Evolutionary conservation across 1,139 yeast genomes (phyloP).

Genomic region (Nakaseomyces sp.): DNA sequence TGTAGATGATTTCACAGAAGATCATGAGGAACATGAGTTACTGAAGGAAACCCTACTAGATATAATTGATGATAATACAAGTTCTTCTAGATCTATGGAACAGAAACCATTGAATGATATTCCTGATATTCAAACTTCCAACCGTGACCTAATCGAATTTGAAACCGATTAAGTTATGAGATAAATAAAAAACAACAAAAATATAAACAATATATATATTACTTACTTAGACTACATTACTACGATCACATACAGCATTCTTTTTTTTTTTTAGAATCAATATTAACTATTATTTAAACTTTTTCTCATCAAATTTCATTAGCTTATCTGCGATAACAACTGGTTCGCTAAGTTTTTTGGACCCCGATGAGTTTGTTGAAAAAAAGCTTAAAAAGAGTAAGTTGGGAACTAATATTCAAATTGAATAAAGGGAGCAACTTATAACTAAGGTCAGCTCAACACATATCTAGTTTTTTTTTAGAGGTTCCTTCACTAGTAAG

Average conservation of each 20-base stretch:
- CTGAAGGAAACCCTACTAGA: conserved; percentile 18
- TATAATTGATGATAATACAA: conserved; percentile 10
- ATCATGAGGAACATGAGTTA: conserved; percentile 19
- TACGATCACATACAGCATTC: neutral
- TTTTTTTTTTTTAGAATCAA: neutral
- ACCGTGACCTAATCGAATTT: conserved; percentile 19
- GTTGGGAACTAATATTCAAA: neutral
- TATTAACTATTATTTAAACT: neutral
- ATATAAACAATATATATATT: too few species aligned
- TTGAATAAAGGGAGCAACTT: neutral
- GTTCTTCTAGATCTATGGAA: neutral
- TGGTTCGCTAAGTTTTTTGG: too few species aligned
- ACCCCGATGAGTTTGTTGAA: conserved; percentile 1
- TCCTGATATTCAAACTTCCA: conserved; percentile 6
- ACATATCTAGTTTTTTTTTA: too few species aligned
- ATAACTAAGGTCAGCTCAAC: too few species aligned
- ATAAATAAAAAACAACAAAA: neutral
- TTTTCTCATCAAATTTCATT: too few species aligned
- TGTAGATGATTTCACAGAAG: conserved; percentile 25
- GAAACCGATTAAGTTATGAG: conserved; percentile 16
- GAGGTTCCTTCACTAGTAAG: too few species aligned
- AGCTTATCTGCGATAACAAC: too few species aligned
- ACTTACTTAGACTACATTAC: neutral
- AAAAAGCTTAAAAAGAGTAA: neutral
- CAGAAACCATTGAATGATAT: neutral